A percentile compares a stretch with the other conserved stretches of the same genome.
phyloP scores from a whole-genome alignment of 768 basidiomycete species.

The Vishniacozyma victoriae region DNA sequence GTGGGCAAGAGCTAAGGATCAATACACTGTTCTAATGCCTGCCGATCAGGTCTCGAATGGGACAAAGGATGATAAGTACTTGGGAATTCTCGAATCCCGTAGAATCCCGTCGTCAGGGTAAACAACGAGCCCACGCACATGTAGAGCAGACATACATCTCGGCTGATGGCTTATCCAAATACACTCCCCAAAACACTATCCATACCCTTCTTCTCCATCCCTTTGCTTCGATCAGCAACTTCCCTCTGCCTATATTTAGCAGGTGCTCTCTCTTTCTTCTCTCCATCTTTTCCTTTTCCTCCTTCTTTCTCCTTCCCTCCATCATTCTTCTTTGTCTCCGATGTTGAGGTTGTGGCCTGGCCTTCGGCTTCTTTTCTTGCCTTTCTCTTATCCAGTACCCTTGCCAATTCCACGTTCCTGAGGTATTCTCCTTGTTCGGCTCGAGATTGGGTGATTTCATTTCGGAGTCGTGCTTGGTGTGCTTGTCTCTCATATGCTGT shows the following conservation, averaged over 20 bases:
- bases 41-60: no score
- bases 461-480: constrained; percentile 79
- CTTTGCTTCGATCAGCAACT: constrained; percentile 16
- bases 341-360: not conserved
- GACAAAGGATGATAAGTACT: no score
- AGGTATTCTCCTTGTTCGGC: constrained; percentile 89
- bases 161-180: constrained; percentile 36
- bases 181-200: constrained; percentile 40
- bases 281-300: constrained; percentile 1
- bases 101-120: no score
- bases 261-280: not conserved
- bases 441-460: constrained; percentile 80
- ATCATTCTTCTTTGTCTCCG: not conserved
- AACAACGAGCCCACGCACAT: no score
- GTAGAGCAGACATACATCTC: no score
- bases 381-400: constrained; percentile 52
- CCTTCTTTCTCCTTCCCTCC: constrained; percentile 1
- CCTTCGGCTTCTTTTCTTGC: constrained; percentile 32
- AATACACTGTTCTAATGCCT: no score
- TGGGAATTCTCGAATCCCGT: no score
- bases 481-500: constrained; percentile 90
- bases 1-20: no score
- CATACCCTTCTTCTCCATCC: constrained; percentile 31
- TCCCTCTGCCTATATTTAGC: constrained; percentile 31
- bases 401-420: constrained; percentile 85